phyloP scores from a whole-genome alignment of 2,329 filamentous ascomycete species.

The Immersiporthe knoxdaviesiana region DNA sequence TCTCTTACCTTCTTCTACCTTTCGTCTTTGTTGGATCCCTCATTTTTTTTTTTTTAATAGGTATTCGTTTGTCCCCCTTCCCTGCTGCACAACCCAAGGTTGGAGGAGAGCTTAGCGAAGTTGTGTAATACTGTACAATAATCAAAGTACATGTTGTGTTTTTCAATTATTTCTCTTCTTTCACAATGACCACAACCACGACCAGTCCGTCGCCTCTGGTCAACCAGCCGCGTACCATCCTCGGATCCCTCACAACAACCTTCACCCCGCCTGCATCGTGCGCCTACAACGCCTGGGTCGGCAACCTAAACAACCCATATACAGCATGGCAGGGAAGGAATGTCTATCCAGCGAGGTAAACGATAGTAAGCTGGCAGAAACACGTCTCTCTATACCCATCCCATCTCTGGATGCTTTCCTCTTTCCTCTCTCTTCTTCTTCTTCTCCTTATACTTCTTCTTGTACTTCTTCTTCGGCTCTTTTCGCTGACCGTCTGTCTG shows the following conservation, averaged over 20 bases:
- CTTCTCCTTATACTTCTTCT: too few species aligned
- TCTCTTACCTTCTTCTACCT: too few species aligned
- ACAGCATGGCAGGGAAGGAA: slow-evolving; percentile 3
- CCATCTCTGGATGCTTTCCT: too few species aligned
- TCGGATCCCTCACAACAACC: slow-evolving; percentile 17
- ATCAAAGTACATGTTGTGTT: too few species aligned
- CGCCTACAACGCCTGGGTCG: slow-evolving; percentile 7
- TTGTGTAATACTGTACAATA: not conserved
- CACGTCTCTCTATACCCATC: too few species aligned
- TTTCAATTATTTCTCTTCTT: too few species aligned
- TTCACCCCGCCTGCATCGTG: slow-evolving; percentile 13
- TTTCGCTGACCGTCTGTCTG: not conserved
- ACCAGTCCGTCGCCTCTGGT: not conserved
- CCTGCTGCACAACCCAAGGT: not conserved
- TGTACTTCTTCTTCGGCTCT: not conserved
- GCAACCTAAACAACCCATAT: slow-evolving; percentile 11
- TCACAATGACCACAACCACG: slow-evolving; percentile 1
- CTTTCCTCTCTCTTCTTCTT: too few species aligned
- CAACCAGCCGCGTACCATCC: slow-evolving; percentile 12
- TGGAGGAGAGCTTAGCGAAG: not conserved
- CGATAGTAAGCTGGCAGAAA: not conserved
- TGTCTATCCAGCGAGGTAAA: not conserved
- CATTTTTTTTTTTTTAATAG: not conserved
- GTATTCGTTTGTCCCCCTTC: not conserved
- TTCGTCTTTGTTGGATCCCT: not conserved